Percentiles rank a stretch among this genome's conserved stretches.
These are phyloP conservation scores for Domatiomyces catenatus DNA, from an alignment of 2,329 filamentous ascomycete species.

Conservation along the genomic window DNA sequence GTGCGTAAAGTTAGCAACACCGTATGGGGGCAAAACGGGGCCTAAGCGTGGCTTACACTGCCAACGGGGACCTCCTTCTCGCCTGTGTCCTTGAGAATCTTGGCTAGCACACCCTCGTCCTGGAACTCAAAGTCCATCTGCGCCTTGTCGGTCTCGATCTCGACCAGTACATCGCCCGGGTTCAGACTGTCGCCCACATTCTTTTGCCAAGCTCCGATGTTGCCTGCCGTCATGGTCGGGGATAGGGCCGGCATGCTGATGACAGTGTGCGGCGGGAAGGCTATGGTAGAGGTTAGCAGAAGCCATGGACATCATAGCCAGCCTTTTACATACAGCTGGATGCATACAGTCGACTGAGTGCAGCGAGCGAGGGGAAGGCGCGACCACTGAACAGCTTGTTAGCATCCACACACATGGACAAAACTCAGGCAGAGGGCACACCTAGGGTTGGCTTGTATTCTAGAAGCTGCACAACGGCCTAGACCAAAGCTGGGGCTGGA, in stretches of 20 bases:
- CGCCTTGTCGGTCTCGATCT: slow-evolving; percentile 99
- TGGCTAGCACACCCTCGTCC: slow-evolving; percentile 89
- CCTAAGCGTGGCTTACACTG: slow-evolving; percentile 49
- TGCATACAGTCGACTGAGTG: slow-evolving; percentile 52
- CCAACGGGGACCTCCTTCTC: slow-evolving; percentile 90
- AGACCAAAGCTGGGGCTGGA: slow-evolving; percentile 25
- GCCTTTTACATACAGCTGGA: slow-evolving; percentile 43
- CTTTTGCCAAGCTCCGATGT: slow-evolving; percentile 97
- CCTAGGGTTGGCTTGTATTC: slow-evolving; percentile 28
- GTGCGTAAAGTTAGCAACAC: slow-evolving; percentile 19
- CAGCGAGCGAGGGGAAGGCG: slow-evolving; percentile 37
- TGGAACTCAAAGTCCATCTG: slow-evolving; percentile 99
- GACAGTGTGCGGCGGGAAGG: slow-evolving; percentile 85
- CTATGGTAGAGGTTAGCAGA: slow-evolving; percentile 31
- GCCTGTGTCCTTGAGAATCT: slow-evolving; percentile 81
- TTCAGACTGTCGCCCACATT: slow-evolving; percentile 75
- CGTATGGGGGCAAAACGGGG: neutral
- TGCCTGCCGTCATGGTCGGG: slow-evolving; percentile 91
- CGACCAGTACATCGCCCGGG: slow-evolving; percentile 88
- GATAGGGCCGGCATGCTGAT: slow-evolving; percentile 97
- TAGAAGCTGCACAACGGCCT: slow-evolving; percentile 28
- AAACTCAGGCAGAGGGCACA: slow-evolving; percentile 15
- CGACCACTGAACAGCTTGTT: slow-evolving; percentile 5
- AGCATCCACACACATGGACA: neutral
- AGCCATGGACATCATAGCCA: slow-evolving; percentile 11